Conservation (phyloP, 495 filamentous ascomycete species). For the Aspergillus nanangensis region DNA sequence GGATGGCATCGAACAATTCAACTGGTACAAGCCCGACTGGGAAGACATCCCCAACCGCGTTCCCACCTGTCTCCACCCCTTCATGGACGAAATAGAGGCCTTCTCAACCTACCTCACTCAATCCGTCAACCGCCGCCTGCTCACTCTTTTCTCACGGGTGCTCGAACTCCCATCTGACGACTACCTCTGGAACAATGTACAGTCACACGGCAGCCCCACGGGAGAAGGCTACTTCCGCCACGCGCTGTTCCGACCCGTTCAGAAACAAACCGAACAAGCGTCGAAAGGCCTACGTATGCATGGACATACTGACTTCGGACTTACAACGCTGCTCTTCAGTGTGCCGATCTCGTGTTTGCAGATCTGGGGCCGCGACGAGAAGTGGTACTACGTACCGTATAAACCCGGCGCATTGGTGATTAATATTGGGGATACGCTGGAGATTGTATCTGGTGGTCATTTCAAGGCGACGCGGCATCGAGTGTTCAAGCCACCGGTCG, state of each 20-base stretch:
- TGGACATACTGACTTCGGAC: constrained; percentile 42
- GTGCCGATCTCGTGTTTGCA: constrained; percentile 40
- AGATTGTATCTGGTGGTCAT: constrained; percentile 44
- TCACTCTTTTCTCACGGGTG: constrained; percentile 41
- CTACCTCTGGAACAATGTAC: constrained; percentile 43
- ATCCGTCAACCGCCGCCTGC: constrained; percentile 40
- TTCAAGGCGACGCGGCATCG: constrained; percentile 45
- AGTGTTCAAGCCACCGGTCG: constrained; percentile 36
- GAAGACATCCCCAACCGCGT: constrained; percentile 25
- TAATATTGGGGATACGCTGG: constrained; percentile 43
- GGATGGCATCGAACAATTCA: constrained; percentile 47
- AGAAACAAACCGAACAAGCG: constrained; percentile 31
- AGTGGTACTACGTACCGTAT: constrained; percentile 42
- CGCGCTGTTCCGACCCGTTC: constrained; percentile 38
- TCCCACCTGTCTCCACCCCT: constrained; percentile 35
- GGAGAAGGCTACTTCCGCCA: constrained; percentile 46
- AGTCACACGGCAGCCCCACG: constrained; percentile 37
- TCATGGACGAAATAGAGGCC: constrained; percentile 42
- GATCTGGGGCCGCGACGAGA: constrained; percentile 36
- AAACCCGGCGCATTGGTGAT: constrained; percentile 41
- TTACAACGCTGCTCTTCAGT: constrained; percentile 40
- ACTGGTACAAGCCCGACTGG: constrained; percentile 41
- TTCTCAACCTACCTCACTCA: constrained; percentile 41
- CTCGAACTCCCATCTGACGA: constrained; percentile 42
- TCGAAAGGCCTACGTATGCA: constrained; percentile 41